A percentile compares a stretch with the other conserved stretches of the same genome.
These are phyloP conservation scores for Pythium oligandrum DNA, from an alignment of 352 stramenopile genomes.

Conservation along the genomic window DNA sequence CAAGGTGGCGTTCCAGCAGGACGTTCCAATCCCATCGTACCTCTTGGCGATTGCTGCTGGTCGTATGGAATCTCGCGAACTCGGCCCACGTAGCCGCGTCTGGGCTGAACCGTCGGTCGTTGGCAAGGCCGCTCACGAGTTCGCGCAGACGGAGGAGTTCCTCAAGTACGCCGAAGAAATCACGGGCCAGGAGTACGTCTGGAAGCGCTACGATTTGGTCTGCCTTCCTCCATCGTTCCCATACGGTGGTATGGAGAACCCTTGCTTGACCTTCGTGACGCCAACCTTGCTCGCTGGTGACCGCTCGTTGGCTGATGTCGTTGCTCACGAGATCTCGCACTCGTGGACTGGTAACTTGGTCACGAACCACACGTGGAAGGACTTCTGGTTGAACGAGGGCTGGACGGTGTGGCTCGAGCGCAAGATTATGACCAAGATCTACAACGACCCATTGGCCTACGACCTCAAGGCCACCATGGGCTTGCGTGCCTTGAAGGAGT, in stretches of 20 bases:
- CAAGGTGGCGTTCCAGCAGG: slow-evolving; percentile 83
- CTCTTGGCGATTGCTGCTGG: slow-evolving; percentile 93
- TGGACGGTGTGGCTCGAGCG: slow-evolving; percentile 98
- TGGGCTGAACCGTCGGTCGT: slow-evolving; percentile 95
- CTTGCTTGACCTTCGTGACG: slow-evolving; percentile 95
- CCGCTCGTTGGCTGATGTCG: slow-evolving; percentile 92
- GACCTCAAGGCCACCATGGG: slow-evolving; percentile 23
- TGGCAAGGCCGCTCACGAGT: slow-evolving; percentile 90
- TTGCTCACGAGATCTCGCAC: slow-evolving; percentile 97
- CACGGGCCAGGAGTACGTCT: slow-evolving; percentile 90
- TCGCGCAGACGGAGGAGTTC: slow-evolving; percentile 93
- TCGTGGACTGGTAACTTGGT: slow-evolving; percentile 97
- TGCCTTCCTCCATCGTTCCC: slow-evolving; percentile 95
- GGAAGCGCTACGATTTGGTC: slow-evolving; percentile 97
- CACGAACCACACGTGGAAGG: slow-evolving; percentile 93
- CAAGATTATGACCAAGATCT: slow-evolving; percentile 40
- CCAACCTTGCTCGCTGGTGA: slow-evolving; percentile 95
- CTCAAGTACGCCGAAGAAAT: slow-evolving; percentile 91
- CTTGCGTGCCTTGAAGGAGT: slow-evolving; percentile 14
- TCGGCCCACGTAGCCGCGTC: slow-evolving; percentile 85
- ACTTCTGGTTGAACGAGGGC: slow-evolving; percentile 99
- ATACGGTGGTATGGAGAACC: slow-evolving; percentile 75
- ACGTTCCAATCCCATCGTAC: slow-evolving; percentile 94
- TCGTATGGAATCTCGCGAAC: slow-evolving; percentile 84
- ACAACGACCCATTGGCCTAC: slow-evolving; percentile 15